Evolutionary conservation across 495 filamentous ascomycete species (phyloP).

Genomic region (Neurospora sp.): DNA sequence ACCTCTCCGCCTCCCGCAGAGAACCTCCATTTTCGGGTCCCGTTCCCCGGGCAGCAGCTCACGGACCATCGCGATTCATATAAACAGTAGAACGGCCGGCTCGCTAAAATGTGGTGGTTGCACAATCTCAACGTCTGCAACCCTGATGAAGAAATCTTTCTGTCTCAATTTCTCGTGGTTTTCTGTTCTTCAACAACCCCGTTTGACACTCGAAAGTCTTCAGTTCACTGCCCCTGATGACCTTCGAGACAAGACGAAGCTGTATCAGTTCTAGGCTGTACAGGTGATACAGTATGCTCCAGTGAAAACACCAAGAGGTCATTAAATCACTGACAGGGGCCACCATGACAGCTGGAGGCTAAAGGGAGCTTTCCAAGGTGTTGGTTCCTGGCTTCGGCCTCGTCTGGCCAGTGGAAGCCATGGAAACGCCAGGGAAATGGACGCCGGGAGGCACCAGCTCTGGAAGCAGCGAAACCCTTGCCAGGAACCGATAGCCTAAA

Average conservation of each 20-base stretch:
- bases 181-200: neutral
- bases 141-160: neutral
- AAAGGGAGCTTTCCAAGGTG: neutral
- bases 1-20: neutral
- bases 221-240: neutral
- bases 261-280: neutral
- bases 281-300: neutral
- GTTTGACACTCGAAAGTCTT: neutral
- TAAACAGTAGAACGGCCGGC: neutral
- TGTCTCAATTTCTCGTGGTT: neutral
- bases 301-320: neutral
- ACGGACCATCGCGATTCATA: neutral
- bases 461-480: neutral
- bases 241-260: neutral
- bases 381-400: neutral
- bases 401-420: neutral
- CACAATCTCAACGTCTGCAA: neutral
- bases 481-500: neutral
- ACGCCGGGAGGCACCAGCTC: neutral
- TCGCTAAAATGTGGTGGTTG: neutral
- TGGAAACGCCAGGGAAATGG: neutral
- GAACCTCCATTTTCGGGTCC: neutral
- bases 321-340: neutral
- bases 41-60: neutral
- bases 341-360: neutral